Conservation (phyloP, 164 flowering plant genomes). For the Taxillus chinensis region DNA sequence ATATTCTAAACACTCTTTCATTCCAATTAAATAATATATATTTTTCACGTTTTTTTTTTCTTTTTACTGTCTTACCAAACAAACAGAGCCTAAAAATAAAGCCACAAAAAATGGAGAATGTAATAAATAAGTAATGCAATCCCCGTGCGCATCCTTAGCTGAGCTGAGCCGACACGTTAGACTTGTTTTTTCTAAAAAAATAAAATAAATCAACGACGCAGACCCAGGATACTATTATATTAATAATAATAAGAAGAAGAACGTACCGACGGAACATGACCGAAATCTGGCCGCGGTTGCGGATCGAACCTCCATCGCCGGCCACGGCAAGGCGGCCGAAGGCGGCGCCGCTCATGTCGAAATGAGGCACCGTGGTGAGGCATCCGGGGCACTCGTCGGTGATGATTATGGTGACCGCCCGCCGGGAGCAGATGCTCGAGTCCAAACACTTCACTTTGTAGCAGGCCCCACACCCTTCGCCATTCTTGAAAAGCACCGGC, state of each 20-base stretch:
- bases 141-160: no score
- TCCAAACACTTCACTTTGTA: constrained; percentile 84
- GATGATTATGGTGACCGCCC: constrained; percentile 82
- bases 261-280: constrained; percentile 61
- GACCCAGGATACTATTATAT: neutral
- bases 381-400: constrained; percentile 97
- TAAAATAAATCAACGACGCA: neutral
- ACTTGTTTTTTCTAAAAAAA: no score
- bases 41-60: no score
- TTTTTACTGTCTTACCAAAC: no score
- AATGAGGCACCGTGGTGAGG: constrained; percentile 50
- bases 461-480: constrained; percentile 96
- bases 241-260: no score
- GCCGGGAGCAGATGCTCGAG: constrained; percentile 52
- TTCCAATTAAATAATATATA: no score
- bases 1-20: no score
- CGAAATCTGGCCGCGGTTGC: constrained; percentile 74
- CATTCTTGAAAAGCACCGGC: constrained; percentile 63
- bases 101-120: no score
- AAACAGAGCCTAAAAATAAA: no score
- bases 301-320: constrained; percentile 45
- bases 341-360: constrained; percentile 94
- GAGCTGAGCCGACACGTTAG: no score
- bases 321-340: constrained; percentile 78
- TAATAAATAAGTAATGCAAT: no score